A percentile compares a stretch with the other conserved stretches of the same genome.
Conservation (phyloP, 352 stramenopile species). For the Blastocystis sp. region DNA sequence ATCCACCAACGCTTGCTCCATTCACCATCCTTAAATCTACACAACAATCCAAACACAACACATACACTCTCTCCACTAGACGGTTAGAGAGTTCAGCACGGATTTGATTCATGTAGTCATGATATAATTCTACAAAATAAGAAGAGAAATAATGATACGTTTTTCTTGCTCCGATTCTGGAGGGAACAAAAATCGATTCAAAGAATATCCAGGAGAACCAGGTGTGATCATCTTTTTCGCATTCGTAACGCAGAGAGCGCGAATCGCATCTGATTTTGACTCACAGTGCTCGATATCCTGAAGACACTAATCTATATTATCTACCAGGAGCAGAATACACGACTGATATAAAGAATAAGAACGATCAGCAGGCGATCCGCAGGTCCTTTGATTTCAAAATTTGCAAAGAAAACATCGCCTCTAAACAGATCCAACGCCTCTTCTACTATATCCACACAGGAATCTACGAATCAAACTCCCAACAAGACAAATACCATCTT, state of each 20-base stretch:
- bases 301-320: constrained; percentile 27
- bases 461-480: background rate
- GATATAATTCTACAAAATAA: constrained; percentile 18
- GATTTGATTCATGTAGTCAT: constrained; percentile 61
- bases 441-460: constrained; percentile 54
- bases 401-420: constrained; percentile 56
- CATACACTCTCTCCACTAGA: constrained; percentile 43
- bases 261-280: background rate
- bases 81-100: background rate
- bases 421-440: constrained; percentile 46
- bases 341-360: constrained; percentile 61
- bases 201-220: constrained; percentile 23
- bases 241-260: constrained; percentile 36
- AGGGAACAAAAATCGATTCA: constrained; percentile 47
- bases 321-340: background rate
- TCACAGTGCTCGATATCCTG: constrained; percentile 53
- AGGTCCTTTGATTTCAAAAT: constrained; percentile 53
- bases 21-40: constrained; percentile 39
- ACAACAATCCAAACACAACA: background rate
- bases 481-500: background rate
- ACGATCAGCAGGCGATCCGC: constrained; percentile 46
- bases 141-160: background rate
- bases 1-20: constrained; percentile 62
- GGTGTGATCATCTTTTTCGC: constrained; percentile 46
- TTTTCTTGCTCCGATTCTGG: constrained; percentile 52